A percentile compares a stretch with the other conserved stretches of the same genome.
Conservation (phyloP, 257 asterid genomes). For the Coffea canephora region DNA sequence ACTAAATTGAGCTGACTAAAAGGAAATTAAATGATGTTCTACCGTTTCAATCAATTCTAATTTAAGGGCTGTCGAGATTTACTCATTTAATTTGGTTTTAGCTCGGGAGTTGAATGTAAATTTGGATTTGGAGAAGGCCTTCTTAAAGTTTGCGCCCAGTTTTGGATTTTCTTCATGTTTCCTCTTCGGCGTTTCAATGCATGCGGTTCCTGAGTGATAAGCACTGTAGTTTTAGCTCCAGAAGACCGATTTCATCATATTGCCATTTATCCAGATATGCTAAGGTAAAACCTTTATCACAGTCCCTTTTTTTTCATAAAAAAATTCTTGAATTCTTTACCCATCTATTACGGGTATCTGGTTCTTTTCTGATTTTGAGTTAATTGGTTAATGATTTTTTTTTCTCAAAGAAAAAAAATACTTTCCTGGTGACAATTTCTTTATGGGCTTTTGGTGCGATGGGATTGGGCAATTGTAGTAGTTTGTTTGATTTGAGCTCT, state of each 20-base stretch:
- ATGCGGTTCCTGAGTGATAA: conserved; percentile 7
- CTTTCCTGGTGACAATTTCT: not conserved
- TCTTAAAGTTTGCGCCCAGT: not conserved
- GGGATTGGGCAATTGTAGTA: not conserved
- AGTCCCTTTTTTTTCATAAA: not conserved
- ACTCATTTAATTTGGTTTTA: not conserved
- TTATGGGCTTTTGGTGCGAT: not conserved
- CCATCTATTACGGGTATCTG: not conserved
- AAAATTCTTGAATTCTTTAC: not conserved
- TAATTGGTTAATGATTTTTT: not conserved
- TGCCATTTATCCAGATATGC: conserved; percentile 13
- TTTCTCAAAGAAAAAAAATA: not conserved
- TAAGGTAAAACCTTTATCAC: conserved; percentile 23
- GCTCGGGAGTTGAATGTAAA: not conserved
- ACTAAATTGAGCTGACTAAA: not conserved
- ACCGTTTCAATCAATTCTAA: not conserved
- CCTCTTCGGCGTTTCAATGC: not conserved
- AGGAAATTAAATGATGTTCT: not conserved
- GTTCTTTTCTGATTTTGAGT: not conserved
- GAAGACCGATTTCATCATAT: not conserved
- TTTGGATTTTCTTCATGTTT: not conserved
- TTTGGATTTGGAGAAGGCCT: conserved; percentile 9
- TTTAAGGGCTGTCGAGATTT: not conserved
- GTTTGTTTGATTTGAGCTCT: not conserved
- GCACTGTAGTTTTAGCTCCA: not conserved